Evolutionary conservation across 2,329 filamentous ascomycete genomes (phyloP).

Genomic region (Colletotrichum karsti): DNA sequence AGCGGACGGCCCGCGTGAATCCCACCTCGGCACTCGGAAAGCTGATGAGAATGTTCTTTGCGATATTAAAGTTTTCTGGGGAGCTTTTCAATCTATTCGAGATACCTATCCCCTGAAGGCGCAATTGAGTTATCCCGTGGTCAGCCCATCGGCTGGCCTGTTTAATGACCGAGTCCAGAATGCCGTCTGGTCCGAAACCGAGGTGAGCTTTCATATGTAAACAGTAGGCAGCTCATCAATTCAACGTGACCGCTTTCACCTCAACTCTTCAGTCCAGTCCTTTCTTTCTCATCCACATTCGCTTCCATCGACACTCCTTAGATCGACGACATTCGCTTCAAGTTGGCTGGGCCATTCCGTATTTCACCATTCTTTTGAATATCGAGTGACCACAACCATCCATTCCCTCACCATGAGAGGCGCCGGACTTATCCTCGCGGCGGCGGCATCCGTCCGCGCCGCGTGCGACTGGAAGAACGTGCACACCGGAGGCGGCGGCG

Average conservation of each 20-base stretch:
- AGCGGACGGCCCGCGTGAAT: background rate
- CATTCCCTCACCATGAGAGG: conserved; percentile 5
- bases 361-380: background rate
- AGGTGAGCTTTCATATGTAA: background rate
- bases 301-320: background rate
- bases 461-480: conserved; percentile 58
- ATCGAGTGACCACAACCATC: background rate
- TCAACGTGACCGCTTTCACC: background rate
- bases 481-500: conserved; percentile 63
- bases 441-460: conserved; percentile 36
- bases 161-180: background rate
- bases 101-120: background rate
- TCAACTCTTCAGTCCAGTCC: background rate
- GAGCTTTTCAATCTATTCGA: conserved; percentile 17
- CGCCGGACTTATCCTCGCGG: conserved; percentile 26
- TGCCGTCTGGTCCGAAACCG: background rate
- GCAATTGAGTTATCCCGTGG: background rate
- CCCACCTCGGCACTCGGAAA: background rate
- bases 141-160: background rate
- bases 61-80: background rate
- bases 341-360: conserved; percentile 1
- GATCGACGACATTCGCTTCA: conserved; percentile 4
- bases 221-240: background rate
- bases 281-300: background rate
- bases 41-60: background rate